phyloP scores from a whole-genome alignment of 768 basidiomycete species.

The Kwoniella botswanensis region DNA sequence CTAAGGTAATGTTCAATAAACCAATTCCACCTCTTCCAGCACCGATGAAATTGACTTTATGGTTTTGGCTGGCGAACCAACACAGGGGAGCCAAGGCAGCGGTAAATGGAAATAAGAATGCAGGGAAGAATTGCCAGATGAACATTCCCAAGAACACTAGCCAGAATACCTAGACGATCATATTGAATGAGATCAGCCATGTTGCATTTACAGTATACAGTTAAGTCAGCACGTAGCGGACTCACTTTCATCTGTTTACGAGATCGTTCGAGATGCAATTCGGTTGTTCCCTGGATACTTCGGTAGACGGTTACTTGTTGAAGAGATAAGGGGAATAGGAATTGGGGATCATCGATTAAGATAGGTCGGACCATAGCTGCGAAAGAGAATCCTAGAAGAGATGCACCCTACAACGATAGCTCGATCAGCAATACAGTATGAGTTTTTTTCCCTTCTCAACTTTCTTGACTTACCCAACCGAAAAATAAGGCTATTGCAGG shows the following conservation, averaged over 20 bases:
- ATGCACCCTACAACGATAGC: conserved; percentile 1
- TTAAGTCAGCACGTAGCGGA: background rate
- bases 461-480: conserved; percentile 17
- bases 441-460: background rate
- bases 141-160: conserved; percentile 22
- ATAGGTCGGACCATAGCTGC: conserved; percentile 25
- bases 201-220: too few species aligned
- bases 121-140: conserved; percentile 26
- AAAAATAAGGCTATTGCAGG: conserved; percentile 23
- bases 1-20: conserved; percentile 19
- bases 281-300: conserved; percentile 18
- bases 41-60: conserved; percentile 27
- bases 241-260: conserved; percentile 9
- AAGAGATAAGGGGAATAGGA: conserved; percentile 24
- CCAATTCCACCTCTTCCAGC: conserved; percentile 23
- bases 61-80: conserved; percentile 18
- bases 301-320: conserved; percentile 26
- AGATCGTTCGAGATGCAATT: conserved; percentile 17
- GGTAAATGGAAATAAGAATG: conserved; percentile 18
- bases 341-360: conserved; percentile 25
- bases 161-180: conserved; percentile 14
- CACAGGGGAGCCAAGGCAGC: conserved; percentile 20
- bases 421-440: too few species aligned
- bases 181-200: too few species aligned
- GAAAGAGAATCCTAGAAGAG: conserved; percentile 20